These are phyloP conservation scores for Cordyceps cicadae DNA, from an alignment of 2,329 filamentous ascomycete species.

Conservation along the genomic window DNA sequence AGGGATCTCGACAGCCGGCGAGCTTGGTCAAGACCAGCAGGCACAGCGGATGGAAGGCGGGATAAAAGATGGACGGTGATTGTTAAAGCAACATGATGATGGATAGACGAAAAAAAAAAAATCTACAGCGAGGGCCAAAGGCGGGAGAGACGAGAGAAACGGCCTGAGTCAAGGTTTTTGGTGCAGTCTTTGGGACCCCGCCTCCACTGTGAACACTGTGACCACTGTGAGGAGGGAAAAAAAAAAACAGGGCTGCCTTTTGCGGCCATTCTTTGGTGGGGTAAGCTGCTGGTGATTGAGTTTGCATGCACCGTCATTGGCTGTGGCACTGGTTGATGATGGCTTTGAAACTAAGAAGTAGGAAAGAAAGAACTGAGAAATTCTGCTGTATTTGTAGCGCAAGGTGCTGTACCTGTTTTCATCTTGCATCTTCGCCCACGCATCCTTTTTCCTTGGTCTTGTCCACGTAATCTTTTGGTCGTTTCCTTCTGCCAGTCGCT, in stretches of 20 bases:
- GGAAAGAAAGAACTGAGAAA: too few relatives aligned
- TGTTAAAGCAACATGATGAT: slow-evolving; percentile 11
- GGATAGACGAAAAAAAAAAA: slow-evolving; percentile 3
- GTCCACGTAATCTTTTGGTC: too few relatives aligned
- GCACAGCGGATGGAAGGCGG: background rate
- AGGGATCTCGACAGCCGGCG: background rate
- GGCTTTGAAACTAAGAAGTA: background rate
- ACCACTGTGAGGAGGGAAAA: too few relatives aligned
- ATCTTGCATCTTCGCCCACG: too few relatives aligned
- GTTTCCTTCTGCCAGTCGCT: too few relatives aligned
- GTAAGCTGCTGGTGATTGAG: background rate
- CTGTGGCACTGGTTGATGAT: background rate
- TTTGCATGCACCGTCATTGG: background rate
- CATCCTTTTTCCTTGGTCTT: too few relatives aligned
- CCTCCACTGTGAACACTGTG: too few relatives aligned
- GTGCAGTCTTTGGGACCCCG: background rate
- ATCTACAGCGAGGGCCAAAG: background rate
- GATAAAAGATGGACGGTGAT: background rate
- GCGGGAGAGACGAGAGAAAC: background rate
- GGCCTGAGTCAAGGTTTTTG: slow-evolving; percentile 7
- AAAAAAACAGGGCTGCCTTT: background rate
- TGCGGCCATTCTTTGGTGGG: background rate
- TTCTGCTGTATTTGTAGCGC: too few relatives aligned
- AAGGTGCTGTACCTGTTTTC: too few relatives aligned
- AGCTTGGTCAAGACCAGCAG: slow-evolving; percentile 9